A percentile compares a stretch with the other conserved stretches of the same genome.
Conservation (phyloP, 2,329 filamentous ascomycete species). For the Metarhizium brunneum region DNA sequence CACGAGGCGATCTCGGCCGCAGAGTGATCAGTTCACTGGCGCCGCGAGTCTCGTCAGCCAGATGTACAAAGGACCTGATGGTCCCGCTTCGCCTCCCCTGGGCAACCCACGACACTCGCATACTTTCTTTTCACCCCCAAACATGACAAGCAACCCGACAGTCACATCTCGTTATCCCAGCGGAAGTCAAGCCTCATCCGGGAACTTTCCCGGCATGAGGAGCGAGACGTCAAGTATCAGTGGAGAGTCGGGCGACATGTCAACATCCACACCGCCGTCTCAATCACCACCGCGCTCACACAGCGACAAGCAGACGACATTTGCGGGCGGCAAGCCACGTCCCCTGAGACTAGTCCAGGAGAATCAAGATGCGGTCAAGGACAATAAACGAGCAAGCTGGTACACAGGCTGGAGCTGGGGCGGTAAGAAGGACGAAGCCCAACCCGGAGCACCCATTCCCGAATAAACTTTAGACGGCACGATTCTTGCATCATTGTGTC, state of each 20-base stretch:
- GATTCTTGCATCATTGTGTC: not conserved
- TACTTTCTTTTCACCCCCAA: conserved; percentile 51
- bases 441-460: conserved; percentile 16
- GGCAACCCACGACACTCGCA: conserved; percentile 50
- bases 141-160: conserved; percentile 39
- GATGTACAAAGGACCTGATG: conserved; percentile 73
- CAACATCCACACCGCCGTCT: conserved; percentile 32
- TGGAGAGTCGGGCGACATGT: conserved; percentile 52
- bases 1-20: conserved; percentile 45
- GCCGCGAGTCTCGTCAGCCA: conserved; percentile 73
- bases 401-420: conserved; percentile 47
- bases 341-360: conserved; percentile 84
- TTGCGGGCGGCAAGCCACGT: conserved; percentile 62
- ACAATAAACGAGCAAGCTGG: conserved; percentile 55
- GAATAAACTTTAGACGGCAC: conserved; percentile 16
- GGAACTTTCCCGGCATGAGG: conserved; percentile 65
- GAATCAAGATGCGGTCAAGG: conserved; percentile 42
- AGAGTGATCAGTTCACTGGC: conserved; percentile 53
- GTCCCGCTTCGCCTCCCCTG: conserved; percentile 50
- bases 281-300: conserved; percentile 45
- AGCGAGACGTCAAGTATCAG: conserved; percentile 56
- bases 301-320: conserved; percentile 47
- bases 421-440: conserved; percentile 38
- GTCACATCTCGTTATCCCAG: conserved; percentile 43
- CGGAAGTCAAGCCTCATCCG: conserved; percentile 37